These are phyloP conservation scores for Waltiozyma sp. DNA, from an alignment of 1,139 yeast species.

Conservation along the genomic window DNA sequence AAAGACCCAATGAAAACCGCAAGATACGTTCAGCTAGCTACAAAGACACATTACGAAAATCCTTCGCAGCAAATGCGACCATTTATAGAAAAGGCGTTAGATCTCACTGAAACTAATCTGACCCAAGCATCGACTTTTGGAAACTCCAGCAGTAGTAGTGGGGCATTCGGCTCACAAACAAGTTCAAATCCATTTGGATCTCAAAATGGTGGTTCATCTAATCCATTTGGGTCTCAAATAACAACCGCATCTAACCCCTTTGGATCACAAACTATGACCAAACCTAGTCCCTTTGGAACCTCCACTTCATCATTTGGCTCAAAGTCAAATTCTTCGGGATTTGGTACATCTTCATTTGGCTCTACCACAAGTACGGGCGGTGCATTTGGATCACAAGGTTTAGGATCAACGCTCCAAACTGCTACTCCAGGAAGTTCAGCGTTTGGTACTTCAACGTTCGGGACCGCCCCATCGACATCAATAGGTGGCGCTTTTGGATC, in stretches of 20 bases:
- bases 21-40: conserved; percentile 42
- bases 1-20: conserved; percentile 40
- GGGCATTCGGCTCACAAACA: conserved; percentile 17
- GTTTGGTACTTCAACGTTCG: conserved; percentile 12
- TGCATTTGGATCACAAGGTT: conserved; percentile 7
- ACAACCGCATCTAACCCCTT: background rate
- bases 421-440: conserved; percentile 1
- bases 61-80: conserved; percentile 23
- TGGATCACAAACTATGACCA: conserved; percentile 1
- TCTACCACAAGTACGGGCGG: conserved; percentile 3
- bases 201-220: conserved; percentile 1
- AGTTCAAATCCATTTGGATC: conserved; percentile 9
- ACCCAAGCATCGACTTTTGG: conserved; percentile 12
- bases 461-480: conserved; percentile 4
- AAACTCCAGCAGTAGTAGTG: conserved; percentile 1
- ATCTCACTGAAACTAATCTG: conserved; percentile 13
- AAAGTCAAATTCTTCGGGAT: conserved; percentile 6
- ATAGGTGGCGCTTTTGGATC: conserved; percentile 10
- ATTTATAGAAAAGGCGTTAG: conserved; percentile 29
- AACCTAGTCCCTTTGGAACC: background rate
- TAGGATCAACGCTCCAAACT: background rate
- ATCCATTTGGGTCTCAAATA: background rate
- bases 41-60: conserved; percentile 24
- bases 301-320: background rate
- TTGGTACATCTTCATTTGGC: conserved; percentile 5